These are phyloP conservation scores for Skeletonema menzelii DNA, from an alignment of 108 stramenopile species.

Conservation along the genomic window DNA sequence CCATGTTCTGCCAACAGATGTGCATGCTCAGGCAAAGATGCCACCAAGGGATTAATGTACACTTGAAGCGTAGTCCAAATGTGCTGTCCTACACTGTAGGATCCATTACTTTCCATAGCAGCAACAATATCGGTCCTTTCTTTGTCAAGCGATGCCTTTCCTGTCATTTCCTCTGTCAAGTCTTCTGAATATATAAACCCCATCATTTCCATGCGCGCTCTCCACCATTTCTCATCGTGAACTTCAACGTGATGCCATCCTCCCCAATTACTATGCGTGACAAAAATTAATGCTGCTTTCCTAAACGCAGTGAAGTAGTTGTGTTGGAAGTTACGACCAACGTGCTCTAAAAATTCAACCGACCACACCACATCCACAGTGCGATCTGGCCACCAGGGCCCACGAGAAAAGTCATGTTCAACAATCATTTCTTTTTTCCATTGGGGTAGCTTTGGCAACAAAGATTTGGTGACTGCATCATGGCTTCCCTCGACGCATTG, in stretches of 20 bases:
- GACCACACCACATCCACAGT: conserved; percentile 83
- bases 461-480: conserved; percentile 63
- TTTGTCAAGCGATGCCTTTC: conserved; percentile 33
- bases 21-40: conserved; percentile 57
- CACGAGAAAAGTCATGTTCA: conserved; percentile 60
- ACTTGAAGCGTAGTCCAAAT: conserved; percentile 50
- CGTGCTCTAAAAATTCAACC: conserved; percentile 72
- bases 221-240: conserved; percentile 72
- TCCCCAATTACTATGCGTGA: conserved; percentile 65
- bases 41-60: conserved; percentile 52
- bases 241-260: conserved; percentile 72
- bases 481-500: conserved; percentile 82
- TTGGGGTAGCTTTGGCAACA: conserved; percentile 48
- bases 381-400: conserved; percentile 85
- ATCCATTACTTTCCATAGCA: conserved; percentile 14
- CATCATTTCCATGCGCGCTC: conserved; percentile 53
- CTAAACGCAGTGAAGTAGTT: conserved; percentile 81
- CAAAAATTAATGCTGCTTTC: conserved; percentile 81
- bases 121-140: conserved; percentile 8
- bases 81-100: conserved; percentile 50
- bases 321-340: conserved; percentile 66
- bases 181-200: conserved; percentile 56
- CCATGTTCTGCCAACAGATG: conserved; percentile 58
- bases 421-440: conserved; percentile 18
- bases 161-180: conserved; percentile 44